Evolutionary conservation across 2,329 filamentous ascomycete species (phyloP).

Genomic region (Penicillium janthinellum): DNA sequence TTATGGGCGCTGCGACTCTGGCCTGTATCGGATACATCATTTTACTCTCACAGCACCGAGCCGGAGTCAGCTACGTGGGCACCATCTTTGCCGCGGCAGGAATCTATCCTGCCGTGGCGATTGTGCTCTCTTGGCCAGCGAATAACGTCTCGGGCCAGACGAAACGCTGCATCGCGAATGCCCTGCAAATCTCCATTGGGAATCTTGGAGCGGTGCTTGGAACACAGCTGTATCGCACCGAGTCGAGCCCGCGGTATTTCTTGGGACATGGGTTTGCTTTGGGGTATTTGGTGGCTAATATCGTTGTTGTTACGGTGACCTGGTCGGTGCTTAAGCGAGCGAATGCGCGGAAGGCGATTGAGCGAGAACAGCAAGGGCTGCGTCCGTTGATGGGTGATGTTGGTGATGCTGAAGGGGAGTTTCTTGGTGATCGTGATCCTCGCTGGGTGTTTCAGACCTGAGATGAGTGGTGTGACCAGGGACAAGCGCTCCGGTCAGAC

Average conservation of each 20-base stretch:
- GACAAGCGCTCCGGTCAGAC: neutral
- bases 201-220: constrained; percentile 69
- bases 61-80: constrained; percentile 62
- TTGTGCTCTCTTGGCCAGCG: constrained; percentile 69
- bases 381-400: constrained; percentile 45
- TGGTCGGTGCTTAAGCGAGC: constrained; percentile 59
- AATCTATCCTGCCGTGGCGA: constrained; percentile 66
- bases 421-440: constrained; percentile 64
- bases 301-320: constrained; percentile 55
- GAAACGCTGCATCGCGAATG: constrained; percentile 68
- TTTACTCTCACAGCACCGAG: constrained; percentile 55
- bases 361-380: constrained; percentile 45
- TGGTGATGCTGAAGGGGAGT: constrained; percentile 54
- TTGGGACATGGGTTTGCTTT: constrained; percentile 69
- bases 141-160: constrained; percentile 73
- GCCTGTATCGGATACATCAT: constrained; percentile 65
- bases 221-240: constrained; percentile 67
- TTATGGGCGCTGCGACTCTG: constrained; percentile 60
- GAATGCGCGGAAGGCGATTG: constrained; percentile 57
- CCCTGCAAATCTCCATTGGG: constrained; percentile 71
- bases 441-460: constrained; percentile 68
- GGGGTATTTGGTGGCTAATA: constrained; percentile 63
- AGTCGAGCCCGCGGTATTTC: constrained; percentile 63
- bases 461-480: neutral
- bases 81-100: constrained; percentile 67